phyloP scores from a whole-genome alignment of 148 eudicot genomes.

The Vaccinium vitisidaea region DNA sequence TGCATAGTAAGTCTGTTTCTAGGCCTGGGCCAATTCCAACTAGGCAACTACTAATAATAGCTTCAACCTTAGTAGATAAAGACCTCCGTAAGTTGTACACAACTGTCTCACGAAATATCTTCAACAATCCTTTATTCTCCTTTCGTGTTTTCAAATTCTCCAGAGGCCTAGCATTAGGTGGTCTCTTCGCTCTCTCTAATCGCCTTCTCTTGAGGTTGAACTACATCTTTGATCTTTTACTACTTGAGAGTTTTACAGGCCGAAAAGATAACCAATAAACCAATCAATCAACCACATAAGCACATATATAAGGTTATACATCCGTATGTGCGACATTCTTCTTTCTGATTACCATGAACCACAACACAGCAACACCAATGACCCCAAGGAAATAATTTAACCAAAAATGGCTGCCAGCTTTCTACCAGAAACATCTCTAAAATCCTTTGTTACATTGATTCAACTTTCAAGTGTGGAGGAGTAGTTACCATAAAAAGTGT shows the following conservation, averaged over 20 bases:
- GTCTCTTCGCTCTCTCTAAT: background rate
- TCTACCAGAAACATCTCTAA: background rate
- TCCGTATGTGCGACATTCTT: background rate
- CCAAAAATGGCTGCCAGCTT: background rate
- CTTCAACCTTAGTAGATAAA: too few relatives aligned
- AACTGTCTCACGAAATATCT: too few relatives aligned
- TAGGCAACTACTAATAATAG: too few relatives aligned
- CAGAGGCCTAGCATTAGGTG: background rate
- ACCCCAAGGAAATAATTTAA: background rate
- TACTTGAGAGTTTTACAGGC: background rate
- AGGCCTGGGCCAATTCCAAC: too few relatives aligned
- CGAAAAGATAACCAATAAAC: background rate
- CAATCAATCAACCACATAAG: background rate
- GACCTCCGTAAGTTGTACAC: too few relatives aligned
- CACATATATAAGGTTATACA: background rate
- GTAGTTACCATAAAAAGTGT: background rate
- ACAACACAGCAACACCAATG: background rate
- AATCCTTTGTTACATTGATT: background rate
- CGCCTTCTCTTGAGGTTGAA: background rate
- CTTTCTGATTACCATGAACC: background rate
- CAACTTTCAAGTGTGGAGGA: background rate
- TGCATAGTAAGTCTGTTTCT: too few relatives aligned
- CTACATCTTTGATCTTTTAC: background rate
- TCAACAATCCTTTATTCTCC: background rate
- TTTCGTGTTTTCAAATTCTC: background rate